These are phyloP conservation scores for Rhodotorula sp. DNA, from an alignment of 1,284 basidiomycete genomes.

Conservation along the genomic window DNA sequence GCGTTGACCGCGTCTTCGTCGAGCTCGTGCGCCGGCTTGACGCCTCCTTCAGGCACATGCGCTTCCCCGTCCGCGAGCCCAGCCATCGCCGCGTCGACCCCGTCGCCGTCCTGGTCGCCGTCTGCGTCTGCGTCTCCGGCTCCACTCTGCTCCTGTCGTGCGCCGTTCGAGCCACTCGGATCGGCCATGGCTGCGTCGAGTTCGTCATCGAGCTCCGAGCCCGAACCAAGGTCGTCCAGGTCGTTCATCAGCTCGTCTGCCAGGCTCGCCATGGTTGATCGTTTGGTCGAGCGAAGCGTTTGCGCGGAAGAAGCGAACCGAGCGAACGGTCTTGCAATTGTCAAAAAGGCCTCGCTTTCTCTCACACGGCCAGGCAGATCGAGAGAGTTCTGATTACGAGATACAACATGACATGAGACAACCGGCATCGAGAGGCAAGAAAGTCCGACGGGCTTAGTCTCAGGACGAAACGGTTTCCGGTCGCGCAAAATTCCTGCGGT, in stretches of 20 bases:
- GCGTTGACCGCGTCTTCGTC: slow-evolving; percentile 87
- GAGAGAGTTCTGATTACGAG: background rate
- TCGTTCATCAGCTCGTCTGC: slow-evolving; percentile 86
- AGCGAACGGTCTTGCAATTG: background rate
- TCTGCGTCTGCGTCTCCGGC: slow-evolving; percentile 45
- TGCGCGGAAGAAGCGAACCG: background rate
- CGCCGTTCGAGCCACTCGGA: slow-evolving; percentile 7
- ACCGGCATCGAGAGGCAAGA: background rate
- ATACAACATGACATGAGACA: background rate
- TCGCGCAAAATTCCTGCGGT: slow-evolving; percentile 31
- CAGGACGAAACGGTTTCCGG: slow-evolving; percentile 11
- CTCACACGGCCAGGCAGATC: too few relatives aligned
- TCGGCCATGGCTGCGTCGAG: slow-evolving; percentile 9
- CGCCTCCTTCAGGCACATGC: slow-evolving; percentile 77
- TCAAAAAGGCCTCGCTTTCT: too few relatives aligned
- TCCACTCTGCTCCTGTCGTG: background rate
- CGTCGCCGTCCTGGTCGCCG: slow-evolving; percentile 42
- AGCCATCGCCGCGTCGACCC: slow-evolving; percentile 43
- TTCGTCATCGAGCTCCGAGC: slow-evolving; percentile 26
- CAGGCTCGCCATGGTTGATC: slow-evolving; percentile 52
- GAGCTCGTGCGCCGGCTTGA: slow-evolving; percentile 87
- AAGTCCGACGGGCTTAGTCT: background rate
- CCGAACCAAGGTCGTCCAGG: slow-evolving; percentile 54
- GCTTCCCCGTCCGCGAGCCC: slow-evolving; percentile 32
- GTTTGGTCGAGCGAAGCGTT: background rate